Conservation (phyloP, 1,139 yeast genomes). For the Blastobotrys apis region DNA sequence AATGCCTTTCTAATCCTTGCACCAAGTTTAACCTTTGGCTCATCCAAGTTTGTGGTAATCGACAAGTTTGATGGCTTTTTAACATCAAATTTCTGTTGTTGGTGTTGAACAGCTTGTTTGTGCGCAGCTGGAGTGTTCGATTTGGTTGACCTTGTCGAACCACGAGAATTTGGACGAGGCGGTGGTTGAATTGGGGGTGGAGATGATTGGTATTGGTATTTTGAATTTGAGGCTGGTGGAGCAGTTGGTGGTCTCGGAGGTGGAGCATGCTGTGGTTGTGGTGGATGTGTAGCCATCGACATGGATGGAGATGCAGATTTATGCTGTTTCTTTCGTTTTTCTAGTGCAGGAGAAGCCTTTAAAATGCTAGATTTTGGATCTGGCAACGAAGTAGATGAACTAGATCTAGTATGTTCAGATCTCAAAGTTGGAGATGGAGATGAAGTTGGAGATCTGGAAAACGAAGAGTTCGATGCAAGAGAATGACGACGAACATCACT, state of each 20-base stretch:
- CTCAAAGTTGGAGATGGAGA: constrained; percentile 13
- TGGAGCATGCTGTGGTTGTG: constrained; percentile 1
- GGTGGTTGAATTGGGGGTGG: neutral
- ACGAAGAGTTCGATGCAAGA: constrained; percentile 18
- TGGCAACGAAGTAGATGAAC: constrained; percentile 17
- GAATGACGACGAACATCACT: constrained; percentile 31
- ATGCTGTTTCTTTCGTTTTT: neutral
- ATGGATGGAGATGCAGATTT: neutral
- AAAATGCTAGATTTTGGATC: constrained; percentile 6
- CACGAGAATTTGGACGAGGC: constrained; percentile 2
- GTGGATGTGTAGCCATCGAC: no score
- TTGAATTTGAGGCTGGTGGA: constrained; percentile 3
- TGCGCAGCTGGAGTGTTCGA: constrained; percentile 6
- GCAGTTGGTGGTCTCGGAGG: constrained; percentile 7
- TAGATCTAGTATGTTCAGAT: constrained; percentile 17
- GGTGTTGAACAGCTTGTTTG: constrained; percentile 3
- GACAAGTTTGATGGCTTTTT: constrained; percentile 8
- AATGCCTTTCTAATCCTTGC: constrained; percentile 27
- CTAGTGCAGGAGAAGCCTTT: constrained; percentile 14
- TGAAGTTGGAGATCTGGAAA: constrained; percentile 11
- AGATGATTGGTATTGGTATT: neutral
- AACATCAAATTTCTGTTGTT: constrained; percentile 9
- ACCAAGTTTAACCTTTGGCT: constrained; percentile 16
- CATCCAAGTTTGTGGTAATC: constrained; percentile 6
- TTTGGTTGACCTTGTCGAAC: neutral